Conservation (phyloP, 805 yeast species). For the Wickerhamiella hasegawae region DNA sequence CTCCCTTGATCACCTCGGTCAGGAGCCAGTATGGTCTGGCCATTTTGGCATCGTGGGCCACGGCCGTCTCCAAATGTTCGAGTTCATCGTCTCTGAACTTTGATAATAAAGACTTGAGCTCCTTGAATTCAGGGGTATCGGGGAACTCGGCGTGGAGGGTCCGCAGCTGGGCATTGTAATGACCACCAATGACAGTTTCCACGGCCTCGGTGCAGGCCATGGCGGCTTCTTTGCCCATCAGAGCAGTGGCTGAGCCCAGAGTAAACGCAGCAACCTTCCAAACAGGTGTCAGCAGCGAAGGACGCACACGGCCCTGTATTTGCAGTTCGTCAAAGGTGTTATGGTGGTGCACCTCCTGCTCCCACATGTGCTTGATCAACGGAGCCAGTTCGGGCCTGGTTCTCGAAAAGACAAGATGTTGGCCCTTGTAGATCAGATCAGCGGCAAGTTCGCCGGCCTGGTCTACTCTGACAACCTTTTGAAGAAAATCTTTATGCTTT, state of each 20-base stretch:
- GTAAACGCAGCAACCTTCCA: constrained; percentile 88
- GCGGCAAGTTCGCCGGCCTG: constrained; percentile 99
- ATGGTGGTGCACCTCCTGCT: constrained; percentile 87
- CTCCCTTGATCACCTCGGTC: constrained; percentile 71
- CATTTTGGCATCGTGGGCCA: constrained; percentile 76
- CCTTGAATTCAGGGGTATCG: constrained; percentile 44
- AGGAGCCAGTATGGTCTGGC: constrained; percentile 85
- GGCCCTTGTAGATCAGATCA: constrained; percentile 82
- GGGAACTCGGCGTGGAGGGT: constrained; percentile 53
- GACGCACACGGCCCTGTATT: constrained; percentile 64
- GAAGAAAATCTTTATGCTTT: constrained; percentile 15
- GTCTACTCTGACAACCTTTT: constrained; percentile 56
- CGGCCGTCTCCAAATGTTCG: constrained; percentile 89
- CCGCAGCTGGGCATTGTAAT: constrained; percentile 80
- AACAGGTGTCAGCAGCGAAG: constrained; percentile 76
- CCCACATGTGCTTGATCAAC: constrained; percentile 90
- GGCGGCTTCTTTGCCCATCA: constrained; percentile 85
- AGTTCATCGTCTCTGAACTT: constrained; percentile 85
- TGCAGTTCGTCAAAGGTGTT: constrained; percentile 70
- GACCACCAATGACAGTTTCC: constrained; percentile 94
- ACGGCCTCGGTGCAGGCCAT: constrained; percentile 99
- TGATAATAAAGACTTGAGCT: constrained; percentile 46
- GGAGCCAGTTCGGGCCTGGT: constrained; percentile 66
- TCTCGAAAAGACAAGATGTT: constrained; percentile 54
- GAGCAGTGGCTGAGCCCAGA: constrained; percentile 75